phyloP scores from a whole-genome alignment of 192 early-diverging fungal species.

The Coemansia sp. region DNA sequence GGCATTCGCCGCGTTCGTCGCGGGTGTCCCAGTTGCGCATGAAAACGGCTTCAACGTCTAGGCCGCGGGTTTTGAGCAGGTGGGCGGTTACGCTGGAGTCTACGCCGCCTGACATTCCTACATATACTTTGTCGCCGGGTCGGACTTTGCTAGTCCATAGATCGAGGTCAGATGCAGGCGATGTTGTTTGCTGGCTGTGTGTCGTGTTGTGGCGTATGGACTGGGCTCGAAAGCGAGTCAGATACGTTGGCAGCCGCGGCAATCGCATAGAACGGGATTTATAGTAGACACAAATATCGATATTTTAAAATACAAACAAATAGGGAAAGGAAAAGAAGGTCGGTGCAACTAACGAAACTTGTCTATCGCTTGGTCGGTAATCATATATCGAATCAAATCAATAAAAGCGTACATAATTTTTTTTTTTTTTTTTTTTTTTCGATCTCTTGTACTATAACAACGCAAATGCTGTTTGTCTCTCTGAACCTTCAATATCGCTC shows the following conservation, averaged over 20 bases:
- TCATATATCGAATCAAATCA: neutral
- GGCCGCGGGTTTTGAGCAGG: conserved; percentile 66
- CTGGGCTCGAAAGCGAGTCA: neutral
- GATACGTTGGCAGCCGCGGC: neutral
- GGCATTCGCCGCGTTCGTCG: conserved; percentile 79
- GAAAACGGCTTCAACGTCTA: conserved; percentile 76
- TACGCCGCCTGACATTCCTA: conserved; percentile 95
- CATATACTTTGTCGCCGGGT: conserved; percentile 58
- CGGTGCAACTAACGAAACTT: neutral
- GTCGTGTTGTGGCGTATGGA: neutral
- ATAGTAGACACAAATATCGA: neutral
- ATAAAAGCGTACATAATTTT: neutral
- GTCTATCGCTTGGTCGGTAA: neutral
- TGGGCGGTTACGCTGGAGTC: conserved; percentile 88
- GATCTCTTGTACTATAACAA: neutral
- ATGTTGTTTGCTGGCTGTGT: neutral
- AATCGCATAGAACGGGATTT: neutral
- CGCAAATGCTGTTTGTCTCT: neutral
- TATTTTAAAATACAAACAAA: neutral
- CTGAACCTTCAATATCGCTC: neutral
- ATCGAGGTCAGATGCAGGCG: neutral
- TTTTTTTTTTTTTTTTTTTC: conserved; percentile 4
- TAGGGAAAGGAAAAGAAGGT: neutral
- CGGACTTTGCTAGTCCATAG: conserved; percentile 10
- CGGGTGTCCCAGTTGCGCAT: conserved; percentile 96